Percentiles rank a stretch among this genome's conserved stretches.
Evolutionary conservation across 129 eudicot species (phyloP).

Genomic region (Centrapalus pauciflorus): DNA sequence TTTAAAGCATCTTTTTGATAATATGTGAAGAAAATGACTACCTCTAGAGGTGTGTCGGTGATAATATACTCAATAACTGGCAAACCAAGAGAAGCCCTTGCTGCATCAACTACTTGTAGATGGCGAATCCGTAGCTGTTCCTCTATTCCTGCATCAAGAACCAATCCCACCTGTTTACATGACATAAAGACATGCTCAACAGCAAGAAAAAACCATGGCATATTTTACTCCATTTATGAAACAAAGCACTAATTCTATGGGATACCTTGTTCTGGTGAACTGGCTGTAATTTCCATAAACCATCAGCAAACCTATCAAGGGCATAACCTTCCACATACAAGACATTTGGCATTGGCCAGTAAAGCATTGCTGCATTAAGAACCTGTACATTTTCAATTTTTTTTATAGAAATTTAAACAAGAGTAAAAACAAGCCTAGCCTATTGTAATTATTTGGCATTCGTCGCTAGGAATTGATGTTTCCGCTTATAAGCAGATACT

Average conservation of each 20-base stretch:
- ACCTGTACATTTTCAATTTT: constrained; percentile 45
- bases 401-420: not conserved
- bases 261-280: constrained; percentile 90
- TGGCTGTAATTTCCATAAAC: constrained; percentile 69
- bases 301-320: constrained; percentile 95
- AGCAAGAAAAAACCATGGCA: not conserved
- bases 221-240: not conserved
- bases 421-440: too few species aligned
- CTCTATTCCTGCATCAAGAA: constrained; percentile 95
- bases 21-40: not conserved
- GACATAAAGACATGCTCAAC: not conserved
- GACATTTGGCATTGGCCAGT: constrained; percentile 92
- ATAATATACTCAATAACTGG: constrained; percentile 76
- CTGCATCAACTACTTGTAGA: constrained; percentile 91
- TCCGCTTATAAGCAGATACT: too few species aligned
- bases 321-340: constrained; percentile 97
- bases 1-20: not conserved
- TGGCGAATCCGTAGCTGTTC: constrained; percentile 75
- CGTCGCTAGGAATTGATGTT: too few species aligned
- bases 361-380: constrained; percentile 97
- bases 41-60: constrained; percentile 79
- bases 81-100: constrained; percentile 95
- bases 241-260: not conserved
- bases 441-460: too few species aligned
- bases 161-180: constrained; percentile 79